phyloP scores from a whole-genome alignment of 2,329 filamentous ascomycete genomes.

The Epichloe baconii region DNA sequence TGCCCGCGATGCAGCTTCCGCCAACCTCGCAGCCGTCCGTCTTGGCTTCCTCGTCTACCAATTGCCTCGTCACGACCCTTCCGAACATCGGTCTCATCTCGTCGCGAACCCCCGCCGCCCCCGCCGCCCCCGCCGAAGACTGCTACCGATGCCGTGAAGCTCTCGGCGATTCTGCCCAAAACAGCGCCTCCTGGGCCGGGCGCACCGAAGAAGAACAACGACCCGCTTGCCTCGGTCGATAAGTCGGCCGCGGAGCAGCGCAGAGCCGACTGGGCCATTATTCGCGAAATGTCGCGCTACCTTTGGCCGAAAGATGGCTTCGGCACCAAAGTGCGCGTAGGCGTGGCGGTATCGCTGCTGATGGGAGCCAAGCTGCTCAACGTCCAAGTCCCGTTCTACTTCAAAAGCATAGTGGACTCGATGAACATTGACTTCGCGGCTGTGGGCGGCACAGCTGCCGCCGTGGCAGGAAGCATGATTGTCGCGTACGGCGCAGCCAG shows the following conservation, averaged over 20 bases:
- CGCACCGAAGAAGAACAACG: conserved; percentile 12
- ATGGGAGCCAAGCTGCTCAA: conserved; percentile 90
- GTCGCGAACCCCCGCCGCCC: conserved; percentile 12
- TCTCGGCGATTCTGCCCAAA: conserved; percentile 2
- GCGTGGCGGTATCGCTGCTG: conserved; percentile 69
- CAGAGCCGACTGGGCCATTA: conserved; percentile 95
- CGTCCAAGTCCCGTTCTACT: conserved; percentile 97
- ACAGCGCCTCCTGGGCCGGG: conserved; percentile 6
- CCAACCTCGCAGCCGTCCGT: conserved; percentile 13
- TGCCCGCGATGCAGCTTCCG: conserved; percentile 18
- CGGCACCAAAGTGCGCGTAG: conserved; percentile 67
- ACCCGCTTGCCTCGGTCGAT: conserved; percentile 21
- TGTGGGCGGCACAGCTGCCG: conserved; percentile 76
- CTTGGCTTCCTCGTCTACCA: conserved; percentile 17
- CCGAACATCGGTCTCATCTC: conserved; percentile 18
- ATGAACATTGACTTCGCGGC: conserved; percentile 94
- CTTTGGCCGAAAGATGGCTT: conserved; percentile 75
- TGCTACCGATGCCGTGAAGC: not conserved
- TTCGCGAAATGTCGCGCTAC: conserved; percentile 94
- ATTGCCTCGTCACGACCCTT: conserved; percentile 15
- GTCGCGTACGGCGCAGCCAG: conserved; percentile 82
- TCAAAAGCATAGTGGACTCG: conserved; percentile 92
- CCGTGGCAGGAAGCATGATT: conserved; percentile 84
- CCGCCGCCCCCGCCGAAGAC: conserved; percentile 7
- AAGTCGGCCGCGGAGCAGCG: conserved; percentile 71